Conservation (phyloP, 768 basidiomycete species). For the Auricularia sp. region DNA sequence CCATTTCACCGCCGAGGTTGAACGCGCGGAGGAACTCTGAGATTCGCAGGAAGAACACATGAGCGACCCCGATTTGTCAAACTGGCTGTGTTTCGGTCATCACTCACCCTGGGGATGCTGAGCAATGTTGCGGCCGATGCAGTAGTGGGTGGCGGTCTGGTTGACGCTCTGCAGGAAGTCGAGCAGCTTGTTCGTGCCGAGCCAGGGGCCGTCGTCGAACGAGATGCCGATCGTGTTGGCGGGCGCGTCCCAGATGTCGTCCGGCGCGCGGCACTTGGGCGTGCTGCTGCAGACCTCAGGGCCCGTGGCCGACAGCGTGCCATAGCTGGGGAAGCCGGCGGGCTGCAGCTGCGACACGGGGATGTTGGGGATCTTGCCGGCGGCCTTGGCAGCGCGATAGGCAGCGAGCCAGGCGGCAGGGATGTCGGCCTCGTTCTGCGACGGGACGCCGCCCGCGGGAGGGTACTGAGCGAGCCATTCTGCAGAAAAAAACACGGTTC, state of each 20-base stretch:
- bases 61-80: neutral
- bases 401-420: constrained; percentile 4
- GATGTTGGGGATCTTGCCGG: constrained; percentile 67
- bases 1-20: neutral
- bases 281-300: constrained; percentile 64
- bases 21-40: neutral
- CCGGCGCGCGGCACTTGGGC: constrained; percentile 47
- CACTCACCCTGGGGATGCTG: neutral
- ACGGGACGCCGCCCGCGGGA: constrained; percentile 1
- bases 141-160: neutral
- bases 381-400: constrained; percentile 22
- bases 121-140: constrained; percentile 1
- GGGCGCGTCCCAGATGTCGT: constrained; percentile 71
- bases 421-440: neutral
- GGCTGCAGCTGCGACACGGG: constrained; percentile 34
- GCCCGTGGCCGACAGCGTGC: constrained; percentile 28
- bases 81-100: neutral
- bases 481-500: constrained; percentile 14
- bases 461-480: constrained; percentile 65
- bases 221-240: constrained; percentile 51
- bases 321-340: constrained; percentile 29
- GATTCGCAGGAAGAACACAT: too few species aligned
- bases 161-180: neutral
- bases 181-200: constrained; percentile 4
- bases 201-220: constrained; percentile 72